These are phyloP conservation scores for Vitis hybrid DNA, from an alignment of 177 flowering plant species.

Conservation along the genomic window DNA sequence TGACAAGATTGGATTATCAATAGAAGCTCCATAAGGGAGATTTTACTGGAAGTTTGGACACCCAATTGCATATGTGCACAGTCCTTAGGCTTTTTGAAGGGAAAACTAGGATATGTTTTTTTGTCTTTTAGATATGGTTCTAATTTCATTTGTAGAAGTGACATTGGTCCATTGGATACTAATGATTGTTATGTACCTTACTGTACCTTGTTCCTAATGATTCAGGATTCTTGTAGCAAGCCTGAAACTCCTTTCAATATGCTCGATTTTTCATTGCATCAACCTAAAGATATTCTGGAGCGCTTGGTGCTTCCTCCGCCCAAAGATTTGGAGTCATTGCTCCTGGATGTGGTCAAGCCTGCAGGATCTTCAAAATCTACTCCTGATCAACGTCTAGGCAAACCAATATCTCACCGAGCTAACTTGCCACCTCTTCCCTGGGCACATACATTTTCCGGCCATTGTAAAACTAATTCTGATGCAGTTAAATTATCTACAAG, in stretches of 20 bases:
- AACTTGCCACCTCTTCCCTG: constrained; percentile 83
- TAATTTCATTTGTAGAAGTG: no score
- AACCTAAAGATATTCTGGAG: constrained; percentile 56
- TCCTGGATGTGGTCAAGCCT: constrained; percentile 54
- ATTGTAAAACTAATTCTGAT: constrained; percentile 55
- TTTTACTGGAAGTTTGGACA: background rate
- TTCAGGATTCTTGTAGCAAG: constrained; percentile 40
- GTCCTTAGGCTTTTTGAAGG: background rate
- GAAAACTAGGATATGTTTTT: no score
- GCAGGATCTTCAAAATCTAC: constrained; percentile 32
- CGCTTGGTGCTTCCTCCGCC: constrained; percentile 60
- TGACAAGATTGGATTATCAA: background rate
- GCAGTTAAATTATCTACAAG: constrained; percentile 44
- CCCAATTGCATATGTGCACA: background rate
- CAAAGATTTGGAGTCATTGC: constrained; percentile 64
- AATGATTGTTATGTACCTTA: background rate
- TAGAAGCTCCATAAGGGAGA: background rate
- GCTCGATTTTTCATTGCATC: constrained; percentile 30
- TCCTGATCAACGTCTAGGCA: constrained; percentile 48
- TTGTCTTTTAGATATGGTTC: no score
- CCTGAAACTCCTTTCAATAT: constrained; percentile 24
- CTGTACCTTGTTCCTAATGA: constrained; percentile 10
- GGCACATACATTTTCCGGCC: constrained; percentile 68
- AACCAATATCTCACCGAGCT: constrained; percentile 36
- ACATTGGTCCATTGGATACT: background rate